Evolutionary conservation across 2,329 filamentous ascomycete genomes (phyloP), one percentile per base, ranked within the genome.

Genomic region (Emydomyces testavorans): DNA sequence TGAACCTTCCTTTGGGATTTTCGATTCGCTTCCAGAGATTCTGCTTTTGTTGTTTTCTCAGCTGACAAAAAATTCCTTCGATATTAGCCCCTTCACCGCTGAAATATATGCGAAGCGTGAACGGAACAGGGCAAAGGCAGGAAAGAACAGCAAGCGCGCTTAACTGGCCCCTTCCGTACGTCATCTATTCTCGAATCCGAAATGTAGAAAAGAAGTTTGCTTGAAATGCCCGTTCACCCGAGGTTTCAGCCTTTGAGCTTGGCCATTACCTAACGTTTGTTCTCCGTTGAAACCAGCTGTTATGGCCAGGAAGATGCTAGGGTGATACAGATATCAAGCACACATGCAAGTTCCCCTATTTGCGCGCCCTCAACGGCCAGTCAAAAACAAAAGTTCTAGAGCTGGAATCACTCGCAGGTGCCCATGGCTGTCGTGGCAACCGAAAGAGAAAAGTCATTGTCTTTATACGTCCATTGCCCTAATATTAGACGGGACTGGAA

Each of bases 71-170:
- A 32, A 21, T 28, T 18, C 2, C 8, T 18, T 11, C 36, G n/a
- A 6, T 26, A 20, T n/a, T 8, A 74, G 71, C 67, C 90, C 90
- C 3, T 98, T 96, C 69, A 98, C 92, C 5, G 79, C 80, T 2
- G 85, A 77, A 55, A 98, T 98, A 61, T 98, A 96, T 66, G 83
- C 82, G 56, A 93, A 92, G 79, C 65, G 66, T 26, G 66, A 69
- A 52, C 66, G 65, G 20, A 64, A 67, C 49, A 62, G 63, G 41
- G 60, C 64, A 29, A 68, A 66, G 53, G 50, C 56, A 16, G 62
- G 62, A 54, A 57, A 62, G 49, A 60, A 57, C 53, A 61, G 60
- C 52, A 68, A 68, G 60, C 58, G 56, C 52, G 59, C 60, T 53
- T 69, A 65, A 61, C 51, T 11, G 29, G 20, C n/a, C 28, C n/a